These are phyloP conservation scores for Claviceps paspali DNA, from an alignment of 2,329 filamentous ascomycete genomes.

Conservation along the genomic window DNA sequence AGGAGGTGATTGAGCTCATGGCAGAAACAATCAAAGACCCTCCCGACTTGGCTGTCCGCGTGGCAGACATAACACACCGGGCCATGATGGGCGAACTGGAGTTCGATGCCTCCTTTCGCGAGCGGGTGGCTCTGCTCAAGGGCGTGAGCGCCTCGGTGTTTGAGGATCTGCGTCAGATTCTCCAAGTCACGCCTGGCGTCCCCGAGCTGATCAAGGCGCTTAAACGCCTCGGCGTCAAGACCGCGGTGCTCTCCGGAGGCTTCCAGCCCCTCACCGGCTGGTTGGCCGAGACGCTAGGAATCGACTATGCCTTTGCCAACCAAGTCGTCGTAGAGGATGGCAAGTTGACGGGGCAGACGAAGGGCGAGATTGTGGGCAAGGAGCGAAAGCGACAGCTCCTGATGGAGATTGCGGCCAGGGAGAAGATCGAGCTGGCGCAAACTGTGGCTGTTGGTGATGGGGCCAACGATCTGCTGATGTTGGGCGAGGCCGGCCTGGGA, in stretches of 20 bases:
- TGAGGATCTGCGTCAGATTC: slow-evolving; percentile 54
- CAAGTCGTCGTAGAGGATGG: slow-evolving; percentile 52
- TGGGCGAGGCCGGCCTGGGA: slow-evolving; percentile 58
- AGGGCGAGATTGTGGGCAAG: slow-evolving; percentile 58
- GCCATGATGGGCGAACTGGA: slow-evolving; percentile 95
- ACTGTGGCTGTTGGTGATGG: slow-evolving; percentile 66
- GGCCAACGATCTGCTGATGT: slow-evolving; percentile 71
- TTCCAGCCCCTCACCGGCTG: slow-evolving; percentile 82
- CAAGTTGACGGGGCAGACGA: slow-evolving; percentile 55
- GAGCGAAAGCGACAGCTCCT: slow-evolving; percentile 61
- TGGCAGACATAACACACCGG: slow-evolving; percentile 77
- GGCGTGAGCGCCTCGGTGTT: slow-evolving; percentile 70
- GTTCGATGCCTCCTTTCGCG: slow-evolving; percentile 70
- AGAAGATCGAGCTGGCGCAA: slow-evolving; percentile 49
- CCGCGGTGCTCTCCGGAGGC: slow-evolving; percentile 81
- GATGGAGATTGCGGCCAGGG: slow-evolving; percentile 51
- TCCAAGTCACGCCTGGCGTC: slow-evolving; percentile 73
- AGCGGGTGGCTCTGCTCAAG: slow-evolving; percentile 64
- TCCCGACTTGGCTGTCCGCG: slow-evolving; percentile 60
- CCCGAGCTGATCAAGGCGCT: slow-evolving; percentile 58
- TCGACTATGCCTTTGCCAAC: slow-evolving; percentile 84
- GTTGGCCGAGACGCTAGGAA: slow-evolving; percentile 64
- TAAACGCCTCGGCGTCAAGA: slow-evolving; percentile 67
- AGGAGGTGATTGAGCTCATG: slow-evolving; percentile 94
- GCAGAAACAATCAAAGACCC: slow-evolving; percentile 59